These are phyloP conservation scores for Phytophthora foliorum DNA, from an alignment of 352 stramenopile species.

Conservation along the genomic window DNA sequence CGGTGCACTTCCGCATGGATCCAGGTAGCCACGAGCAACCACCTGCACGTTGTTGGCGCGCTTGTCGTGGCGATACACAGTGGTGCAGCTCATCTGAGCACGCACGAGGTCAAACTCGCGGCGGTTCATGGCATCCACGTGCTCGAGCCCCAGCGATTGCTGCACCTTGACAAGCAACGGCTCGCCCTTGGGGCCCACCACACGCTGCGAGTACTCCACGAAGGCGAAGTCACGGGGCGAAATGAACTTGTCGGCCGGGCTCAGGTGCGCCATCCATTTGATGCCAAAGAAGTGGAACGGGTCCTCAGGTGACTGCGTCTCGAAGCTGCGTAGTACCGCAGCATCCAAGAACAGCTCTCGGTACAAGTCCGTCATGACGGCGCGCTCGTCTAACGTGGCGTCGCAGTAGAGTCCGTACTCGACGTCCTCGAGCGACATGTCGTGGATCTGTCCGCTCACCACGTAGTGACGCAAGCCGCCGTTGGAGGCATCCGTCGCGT, in stretches of 20 bases:
- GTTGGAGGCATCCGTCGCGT: slow-evolving; percentile 22
- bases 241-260: slow-evolving; percentile 58
- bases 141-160: slow-evolving; percentile 41
- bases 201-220: slow-evolving; percentile 52
- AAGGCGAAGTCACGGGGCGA: slow-evolving; percentile 61
- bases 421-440: slow-evolving; percentile 59
- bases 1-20: slow-evolving; percentile 46
- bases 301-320: slow-evolving; percentile 45
- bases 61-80: slow-evolving; percentile 56
- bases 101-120: slow-evolving; percentile 60
- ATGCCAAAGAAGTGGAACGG: slow-evolving; percentile 63
- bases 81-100: slow-evolving; percentile 51
- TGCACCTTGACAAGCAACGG: slow-evolving; percentile 57
- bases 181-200: slow-evolving; percentile 45
- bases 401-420: slow-evolving; percentile 64
- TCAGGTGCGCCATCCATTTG: slow-evolving; percentile 59
- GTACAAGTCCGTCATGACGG: slow-evolving; percentile 58
- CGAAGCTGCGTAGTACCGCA: slow-evolving; percentile 49
- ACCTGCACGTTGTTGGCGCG: slow-evolving; percentile 56
- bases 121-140: slow-evolving; percentile 49
- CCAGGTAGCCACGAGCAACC: slow-evolving; percentile 49
- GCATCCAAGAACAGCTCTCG: slow-evolving; percentile 55
- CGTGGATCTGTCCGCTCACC: slow-evolving; percentile 55
- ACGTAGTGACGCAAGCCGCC: slow-evolving; percentile 51
- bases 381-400: slow-evolving; percentile 54